These are phyloP conservation scores for Hypericum androsaemum DNA, from an alignment of 345 rosid species.

Conservation along the genomic window DNA sequence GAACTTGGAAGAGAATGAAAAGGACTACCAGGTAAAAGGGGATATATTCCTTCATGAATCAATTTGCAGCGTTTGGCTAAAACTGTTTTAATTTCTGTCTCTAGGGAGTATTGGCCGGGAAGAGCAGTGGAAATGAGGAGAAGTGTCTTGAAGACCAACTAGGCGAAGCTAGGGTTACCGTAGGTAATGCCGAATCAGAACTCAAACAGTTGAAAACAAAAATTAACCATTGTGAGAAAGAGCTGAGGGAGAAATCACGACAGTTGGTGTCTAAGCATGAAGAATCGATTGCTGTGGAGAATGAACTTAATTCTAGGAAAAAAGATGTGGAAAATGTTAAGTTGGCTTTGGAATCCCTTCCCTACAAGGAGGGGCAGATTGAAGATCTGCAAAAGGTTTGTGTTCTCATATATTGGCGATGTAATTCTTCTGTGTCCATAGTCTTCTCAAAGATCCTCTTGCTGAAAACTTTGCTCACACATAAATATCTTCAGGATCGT, in stretches of 20 bases:
- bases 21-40: constrained; percentile 66
- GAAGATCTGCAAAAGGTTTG: constrained; percentile 80
- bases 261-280: constrained; percentile 65
- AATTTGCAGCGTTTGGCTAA: constrained; percentile 9
- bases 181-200: constrained; percentile 84
- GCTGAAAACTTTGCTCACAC: constrained; percentile 1
- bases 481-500: constrained; percentile 45
- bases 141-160: constrained; percentile 97
- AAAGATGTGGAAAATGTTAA: constrained; percentile 56
- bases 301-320: constrained; percentile 54
- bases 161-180: constrained; percentile 79
- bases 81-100: constrained; percentile 12
- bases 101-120: constrained; percentile 91
- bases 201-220: constrained; percentile 74
- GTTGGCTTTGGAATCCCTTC: constrained; percentile 49
- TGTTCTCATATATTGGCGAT: constrained; percentile 6
- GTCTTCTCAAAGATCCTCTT: constrained; percentile 15
- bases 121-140: constrained; percentile 85
- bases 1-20: too few species aligned
- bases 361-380: constrained; percentile 68
- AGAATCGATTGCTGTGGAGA: constrained; percentile 71
- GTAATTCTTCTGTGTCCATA: not conserved
- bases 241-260: constrained; percentile 61
- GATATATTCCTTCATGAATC: not conserved
- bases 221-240: constrained; percentile 73